A percentile compares a stretch with the other conserved stretches of the same genome.
Conservation (phyloP, 495 filamentous ascomycete species). For the Penicillium simplicissimum region DNA sequence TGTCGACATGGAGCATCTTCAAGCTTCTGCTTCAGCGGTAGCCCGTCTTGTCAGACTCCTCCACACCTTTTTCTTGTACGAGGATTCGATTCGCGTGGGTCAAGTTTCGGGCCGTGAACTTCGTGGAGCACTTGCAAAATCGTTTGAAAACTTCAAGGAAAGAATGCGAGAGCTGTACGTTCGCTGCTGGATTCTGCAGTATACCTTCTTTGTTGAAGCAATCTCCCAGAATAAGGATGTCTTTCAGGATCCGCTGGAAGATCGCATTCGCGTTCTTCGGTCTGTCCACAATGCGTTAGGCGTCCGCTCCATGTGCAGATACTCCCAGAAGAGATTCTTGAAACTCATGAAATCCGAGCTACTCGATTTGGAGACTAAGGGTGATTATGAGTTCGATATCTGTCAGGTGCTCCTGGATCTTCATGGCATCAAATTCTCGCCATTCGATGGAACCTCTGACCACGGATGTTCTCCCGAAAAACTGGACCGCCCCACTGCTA, state of each 20-base stretch:
- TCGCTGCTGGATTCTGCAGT: conserved; percentile 79
- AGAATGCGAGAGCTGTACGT: conserved; percentile 89
- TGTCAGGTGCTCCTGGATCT: conserved; percentile 88
- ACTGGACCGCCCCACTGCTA: conserved; percentile 72
- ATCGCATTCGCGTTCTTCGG: conserved; percentile 71
- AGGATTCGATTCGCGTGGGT: conserved; percentile 77
- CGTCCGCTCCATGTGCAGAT: conserved; percentile 79
- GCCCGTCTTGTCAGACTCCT: conserved; percentile 68
- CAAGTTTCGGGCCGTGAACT: conserved; percentile 51
- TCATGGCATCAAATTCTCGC: conserved; percentile 77
- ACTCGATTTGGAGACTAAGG: conserved; percentile 58
- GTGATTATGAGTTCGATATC: conserved; percentile 75
- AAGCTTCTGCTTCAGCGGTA: conserved; percentile 66
- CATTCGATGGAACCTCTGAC: conserved; percentile 66
- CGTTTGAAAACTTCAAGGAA: conserved; percentile 58
- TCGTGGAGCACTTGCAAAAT: conserved; percentile 45
- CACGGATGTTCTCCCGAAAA: conserved; percentile 74
- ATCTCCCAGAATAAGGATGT: conserved; percentile 63
- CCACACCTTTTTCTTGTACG: conserved; percentile 75
- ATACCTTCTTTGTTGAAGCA: conserved; percentile 72
- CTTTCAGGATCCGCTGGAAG: conserved; percentile 64
- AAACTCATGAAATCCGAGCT: conserved; percentile 84
- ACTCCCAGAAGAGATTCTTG: conserved; percentile 83
- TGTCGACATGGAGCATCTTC: conserved; percentile 74
- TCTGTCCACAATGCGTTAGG: conserved; percentile 84